Evolutionary conservation across 208 protist species (phyloP), one percentile per base, ranked within the genome.

Genomic region (Leishmania braziliensis): DNA sequence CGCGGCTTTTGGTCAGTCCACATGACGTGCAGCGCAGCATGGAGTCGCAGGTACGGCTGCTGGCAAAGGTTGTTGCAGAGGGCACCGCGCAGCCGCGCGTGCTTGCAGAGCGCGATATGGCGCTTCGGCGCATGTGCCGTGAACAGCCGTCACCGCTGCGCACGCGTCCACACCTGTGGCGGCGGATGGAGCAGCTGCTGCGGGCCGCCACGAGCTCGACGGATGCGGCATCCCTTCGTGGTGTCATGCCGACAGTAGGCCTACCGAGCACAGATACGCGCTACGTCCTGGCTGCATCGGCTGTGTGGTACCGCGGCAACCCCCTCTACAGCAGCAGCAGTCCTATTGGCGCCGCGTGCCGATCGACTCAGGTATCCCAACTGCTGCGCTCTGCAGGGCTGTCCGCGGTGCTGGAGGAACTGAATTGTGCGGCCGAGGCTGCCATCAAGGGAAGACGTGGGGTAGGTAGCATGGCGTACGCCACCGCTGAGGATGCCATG

Each of bases 381-480:
- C 91, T 92, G 56, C 77, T 92, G 46, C 82, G 82, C n/a, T 75
- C 88, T 16, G 89, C 86, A 9, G 93, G 88, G 23, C 16, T 94
- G 39, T 80, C 85, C 16, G 79, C 79, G n/a, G 50, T 85, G 56
- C 56, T 91, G 5, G 84, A 87, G 10, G 72, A 83, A 23, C 6
- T 85, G 51, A 68, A 72, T n/a, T 60, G 51, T 71, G 76, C 63
- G 3, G 8, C 50, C 18, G 76, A 50, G 18, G 48, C 51, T 76
- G 26, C 12, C 6, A 2, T 23, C 5, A 29, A 0, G 6, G 50
- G 23, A 43, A 39, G 68, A 29, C 1, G 72, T 36, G 16, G 62
- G 48, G 46, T 29, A 50, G 66, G 46, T 12, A 43, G 69, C 58
- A 36, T 63, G 46, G 50, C 75, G 36, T 85, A 77, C 54, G 23